These are phyloP conservation scores for Acidiella bohemica DNA, from an alignment of 495 filamentous ascomycete species.

Conservation along the genomic window DNA sequence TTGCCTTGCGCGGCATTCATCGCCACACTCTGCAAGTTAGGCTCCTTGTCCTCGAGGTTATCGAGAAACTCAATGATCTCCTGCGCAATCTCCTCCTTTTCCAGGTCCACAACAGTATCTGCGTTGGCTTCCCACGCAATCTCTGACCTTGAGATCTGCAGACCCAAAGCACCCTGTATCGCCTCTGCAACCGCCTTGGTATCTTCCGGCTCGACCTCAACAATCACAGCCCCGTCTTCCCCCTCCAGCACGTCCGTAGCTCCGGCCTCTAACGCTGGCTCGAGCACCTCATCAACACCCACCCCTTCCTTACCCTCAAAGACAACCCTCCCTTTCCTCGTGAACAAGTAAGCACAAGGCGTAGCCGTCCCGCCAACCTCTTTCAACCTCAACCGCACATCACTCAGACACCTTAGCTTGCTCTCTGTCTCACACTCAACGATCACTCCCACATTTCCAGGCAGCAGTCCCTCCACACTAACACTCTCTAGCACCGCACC, in stretches of 20 bases:
- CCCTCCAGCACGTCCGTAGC: slow-evolving; percentile 66
- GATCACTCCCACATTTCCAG: slow-evolving; percentile 62
- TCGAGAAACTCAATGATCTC: slow-evolving; percentile 39
- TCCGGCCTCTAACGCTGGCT: slow-evolving; percentile 73
- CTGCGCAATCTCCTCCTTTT: slow-evolving; percentile 32
- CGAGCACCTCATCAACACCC: slow-evolving; percentile 61
- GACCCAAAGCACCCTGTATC: slow-evolving; percentile 41
- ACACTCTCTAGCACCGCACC: slow-evolving; percentile 62
- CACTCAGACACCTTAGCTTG: slow-evolving; percentile 55
- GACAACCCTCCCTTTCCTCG: slow-evolving; percentile 56
- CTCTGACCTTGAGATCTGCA: slow-evolving; percentile 55
- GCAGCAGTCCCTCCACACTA: slow-evolving; percentile 71
- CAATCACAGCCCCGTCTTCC: slow-evolving; percentile 52
- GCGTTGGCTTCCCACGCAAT: slow-evolving; percentile 78
- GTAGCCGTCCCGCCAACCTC: slow-evolving; percentile 51
- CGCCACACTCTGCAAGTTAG: slow-evolving; percentile 11
- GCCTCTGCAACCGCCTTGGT: slow-evolving; percentile 52
- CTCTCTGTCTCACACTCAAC: slow-evolving; percentile 76
- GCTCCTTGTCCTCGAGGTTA: slow-evolving; percentile 32
- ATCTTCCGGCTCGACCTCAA: slow-evolving; percentile 60
- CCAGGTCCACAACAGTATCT: slow-evolving; percentile 54
- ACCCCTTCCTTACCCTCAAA: slow-evolving; percentile 50
- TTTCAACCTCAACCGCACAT: slow-evolving; percentile 55
- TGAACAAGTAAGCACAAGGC: slow-evolving; percentile 71
- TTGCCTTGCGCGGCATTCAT: slow-evolving; percentile 18